Evolutionary conservation across 1,139 yeast species (phyloP).

Genomic region (Torulaspora pretoriensis): DNA sequence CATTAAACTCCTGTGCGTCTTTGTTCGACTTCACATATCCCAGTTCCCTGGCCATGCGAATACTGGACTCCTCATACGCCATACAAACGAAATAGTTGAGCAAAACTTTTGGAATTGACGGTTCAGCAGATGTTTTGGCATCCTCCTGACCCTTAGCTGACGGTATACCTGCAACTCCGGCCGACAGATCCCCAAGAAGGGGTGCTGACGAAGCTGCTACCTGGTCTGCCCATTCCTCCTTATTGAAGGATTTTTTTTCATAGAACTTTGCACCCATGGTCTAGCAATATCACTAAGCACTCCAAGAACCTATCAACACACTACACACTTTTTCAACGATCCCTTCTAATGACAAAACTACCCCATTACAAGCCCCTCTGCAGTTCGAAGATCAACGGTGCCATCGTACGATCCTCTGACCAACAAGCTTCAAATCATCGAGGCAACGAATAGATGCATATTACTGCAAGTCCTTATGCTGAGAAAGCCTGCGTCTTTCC

Average conservation of each 20-base stretch:
- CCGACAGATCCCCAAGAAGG: conserved; percentile 11
- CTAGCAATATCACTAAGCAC: neutral
- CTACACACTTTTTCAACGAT: neutral
- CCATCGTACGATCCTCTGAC: conserved; percentile 4
- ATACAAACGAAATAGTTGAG: conserved; percentile 33
- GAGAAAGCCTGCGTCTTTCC: neutral
- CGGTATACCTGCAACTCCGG: neutral
- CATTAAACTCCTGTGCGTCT: conserved; percentile 29
- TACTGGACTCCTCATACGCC: conserved; percentile 33
- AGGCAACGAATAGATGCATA: too few species aligned
- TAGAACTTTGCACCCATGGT: conserved; percentile 11
- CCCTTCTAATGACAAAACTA: neutral
- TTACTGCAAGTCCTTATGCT: too few species aligned
- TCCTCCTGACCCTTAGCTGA: conserved; percentile 2
- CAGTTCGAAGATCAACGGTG: neutral
- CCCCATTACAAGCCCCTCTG: neutral
- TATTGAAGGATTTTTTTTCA: conserved; percentile 24
- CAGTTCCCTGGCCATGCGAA: conserved; percentile 34
- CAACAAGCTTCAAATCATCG: neutral
- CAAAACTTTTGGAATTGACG: conserved; percentile 27
- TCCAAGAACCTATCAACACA: neutral
- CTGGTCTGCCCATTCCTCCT: conserved; percentile 30
- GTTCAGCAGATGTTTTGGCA: conserved; percentile 18
- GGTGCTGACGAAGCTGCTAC: conserved; percentile 21
- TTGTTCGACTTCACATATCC: conserved; percentile 25